Evolutionary conservation across 2,329 filamentous ascomycete species (phyloP), one percentile per base, ranked within the genome.

Genomic region (Camillea tinctor): DNA sequence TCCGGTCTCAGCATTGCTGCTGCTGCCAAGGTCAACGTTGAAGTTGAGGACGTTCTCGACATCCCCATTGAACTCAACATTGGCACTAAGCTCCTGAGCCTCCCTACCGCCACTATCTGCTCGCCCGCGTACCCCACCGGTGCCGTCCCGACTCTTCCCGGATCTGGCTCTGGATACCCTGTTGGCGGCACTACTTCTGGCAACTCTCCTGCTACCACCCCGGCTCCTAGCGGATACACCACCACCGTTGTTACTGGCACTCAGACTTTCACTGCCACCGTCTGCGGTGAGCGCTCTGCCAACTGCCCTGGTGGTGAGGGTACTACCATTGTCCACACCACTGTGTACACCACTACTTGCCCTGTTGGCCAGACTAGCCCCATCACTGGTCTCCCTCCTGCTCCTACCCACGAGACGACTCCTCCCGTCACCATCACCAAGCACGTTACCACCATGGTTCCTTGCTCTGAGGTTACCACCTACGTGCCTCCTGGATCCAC

Each of bases 1-100:
- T 77, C 74, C 61, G 74, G 77, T 62, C 61, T 77, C 51, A 78
- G 77, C 65, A 67, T 77, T 49, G 76, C 76, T 62, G 76, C 74
- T 21, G 74, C 68, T 20, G 73, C 72, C 22, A 69, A 69, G 26
- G 64, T 75, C 21, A 71, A 73, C 56, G 69, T 78, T 44, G 60
- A 48, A 8, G 69, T 75, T 23, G 65, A 75, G 54, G 69, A 77
- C 55, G 67, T 79, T 57, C 70, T 75, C n/a, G 72, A 73, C 8
- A 60, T 80, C 24, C 71, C 72, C 62, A 66, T 78, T 21, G 75
- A 74, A 21, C 79, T 79, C 19, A 77, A 74, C 53, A 62, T 79
- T 21, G 77, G 75, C n/a, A 72, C 77, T 24, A 75, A 73, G 21
- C 68, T 81, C 21, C 70, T 77, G 55, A 70, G 66, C 52, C 70